phyloP scores from a whole-genome alignment of 176 grass and related monocot genomes.

The Metroxylon sagu region DNA sequence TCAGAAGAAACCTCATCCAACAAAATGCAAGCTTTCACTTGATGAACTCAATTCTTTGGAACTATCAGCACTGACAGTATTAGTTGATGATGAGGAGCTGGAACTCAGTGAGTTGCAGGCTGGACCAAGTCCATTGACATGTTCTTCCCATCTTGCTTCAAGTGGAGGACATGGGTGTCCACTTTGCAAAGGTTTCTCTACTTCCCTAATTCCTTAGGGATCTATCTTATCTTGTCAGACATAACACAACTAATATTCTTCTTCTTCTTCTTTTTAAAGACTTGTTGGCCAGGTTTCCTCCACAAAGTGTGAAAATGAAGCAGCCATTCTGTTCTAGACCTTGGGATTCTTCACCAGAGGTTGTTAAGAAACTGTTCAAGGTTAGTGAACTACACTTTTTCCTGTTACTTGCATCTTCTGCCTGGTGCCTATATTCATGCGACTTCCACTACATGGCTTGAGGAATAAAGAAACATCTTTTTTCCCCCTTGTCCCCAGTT shows the following conservation, averaged over 20 bases:
- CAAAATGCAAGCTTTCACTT: conserved; percentile 70
- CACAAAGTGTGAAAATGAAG: conserved; percentile 83
- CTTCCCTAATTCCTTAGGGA: background rate
- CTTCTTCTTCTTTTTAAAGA: conserved; percentile 32
- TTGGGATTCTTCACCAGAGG: conserved; percentile 81
- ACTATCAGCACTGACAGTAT: conserved; percentile 30
- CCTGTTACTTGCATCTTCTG: too few species aligned
- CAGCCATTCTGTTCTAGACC: conserved; percentile 64
- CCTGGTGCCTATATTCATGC: too few species aligned
- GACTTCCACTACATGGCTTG: too few species aligned
- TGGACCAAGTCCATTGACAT: conserved; percentile 84
- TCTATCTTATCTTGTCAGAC: too few species aligned
- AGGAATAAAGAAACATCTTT: too few species aligned
- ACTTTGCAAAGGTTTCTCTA: conserved; percentile 83
- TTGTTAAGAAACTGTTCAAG: conserved; percentile 97
- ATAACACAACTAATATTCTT: conserved; percentile 1
- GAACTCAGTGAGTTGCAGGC: conserved; percentile 84
- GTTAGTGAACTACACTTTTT: conserved; percentile 21
- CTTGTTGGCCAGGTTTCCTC: conserved; percentile 95
- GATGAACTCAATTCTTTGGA: conserved; percentile 44
- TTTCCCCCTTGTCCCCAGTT: too few species aligned
- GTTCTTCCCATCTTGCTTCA: conserved; percentile 85
- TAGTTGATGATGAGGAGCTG: conserved; percentile 92
- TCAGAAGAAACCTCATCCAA: conserved; percentile 30
- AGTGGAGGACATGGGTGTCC: conserved; percentile 78